Base-by-base conservation (phyloP, 768 basidiomycete genomes). In the Macrolepiota albuminosa region DNA sequence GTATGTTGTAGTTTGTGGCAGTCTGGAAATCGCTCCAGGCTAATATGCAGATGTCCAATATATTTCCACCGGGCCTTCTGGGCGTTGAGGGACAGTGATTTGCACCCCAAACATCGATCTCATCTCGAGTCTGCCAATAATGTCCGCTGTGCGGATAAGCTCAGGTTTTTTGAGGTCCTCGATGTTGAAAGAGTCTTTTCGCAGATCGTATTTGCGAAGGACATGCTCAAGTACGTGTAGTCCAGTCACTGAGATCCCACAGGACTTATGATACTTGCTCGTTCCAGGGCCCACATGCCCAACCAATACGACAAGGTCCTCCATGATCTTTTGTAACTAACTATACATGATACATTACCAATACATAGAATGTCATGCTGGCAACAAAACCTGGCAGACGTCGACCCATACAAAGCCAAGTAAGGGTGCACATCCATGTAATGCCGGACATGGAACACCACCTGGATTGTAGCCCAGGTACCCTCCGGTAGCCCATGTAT, bases 21-120 rank as follows among this genome's bases (percentile, higher is more conserved):
- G 81, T 89, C 59, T 83, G 91, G 48, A 93, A 90, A 77, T 92
- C 91, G 3, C 79, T 93, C 0, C 89, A 93, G 69, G 91, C 90
- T 48, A 91, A 89, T 60, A 93, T 93, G 91, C 81, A 84, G 52
- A 82, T 80, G 76, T 74, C 83, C 3, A 80, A 86, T 63, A 80
- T 91, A 69, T 91, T 83, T 62, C 91, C 91, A 13, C 88, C 91
- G 0, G 91, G 85, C 92, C 16, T 77, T 90, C 36, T 92, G 90
- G 91, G 91, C 86, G 6, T 77, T 91, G 70, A 81, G 88, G 57
- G 86, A 92, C 59, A 79, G 81, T 50, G 87, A 91, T 70, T 69
- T 93, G 26, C 84, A 87, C 56, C 81, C 81, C 9, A 75, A 82
- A 0, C 83, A 86, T 71, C 80, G 78, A 54, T 72, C 75, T 61